Evolutionary conservation across 176 grass and related monocot genomes (phyloP).

Genomic region (Musa troglodytarum): DNA sequence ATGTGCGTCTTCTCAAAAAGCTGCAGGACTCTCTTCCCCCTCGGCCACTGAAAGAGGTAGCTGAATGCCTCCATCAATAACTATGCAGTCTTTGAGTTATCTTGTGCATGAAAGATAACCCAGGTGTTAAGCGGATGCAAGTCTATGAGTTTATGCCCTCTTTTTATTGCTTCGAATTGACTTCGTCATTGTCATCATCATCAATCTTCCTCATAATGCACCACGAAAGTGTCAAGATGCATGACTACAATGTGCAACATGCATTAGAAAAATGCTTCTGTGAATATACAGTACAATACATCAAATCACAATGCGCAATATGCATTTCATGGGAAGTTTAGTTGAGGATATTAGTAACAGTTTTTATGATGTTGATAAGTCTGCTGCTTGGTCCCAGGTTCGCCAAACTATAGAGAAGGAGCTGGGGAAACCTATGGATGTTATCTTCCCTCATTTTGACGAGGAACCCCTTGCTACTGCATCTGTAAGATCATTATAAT

Average conservation of each 20-base stretch:
- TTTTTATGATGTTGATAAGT: slow-evolving; percentile 6
- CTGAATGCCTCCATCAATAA: not conserved
- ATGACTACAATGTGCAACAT: not conserved
- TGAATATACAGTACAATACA: not conserved
- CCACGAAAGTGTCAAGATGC: not conserved
- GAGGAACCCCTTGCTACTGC: slow-evolving; percentile 88
- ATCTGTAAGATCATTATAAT: slow-evolving; percentile 47
- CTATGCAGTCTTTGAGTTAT: not conserved
- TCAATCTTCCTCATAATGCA: not conserved
- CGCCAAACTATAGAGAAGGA: slow-evolving; percentile 76
- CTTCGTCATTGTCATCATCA: not conserved
- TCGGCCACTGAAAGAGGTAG: slow-evolving; percentile 71
- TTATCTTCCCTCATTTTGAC: slow-evolving; percentile 76
- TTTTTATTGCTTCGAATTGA: not conserved
- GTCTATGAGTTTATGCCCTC: not conserved
- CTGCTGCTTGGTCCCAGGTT: slow-evolving; percentile 34
- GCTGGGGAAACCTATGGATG: slow-evolving; percentile 57
- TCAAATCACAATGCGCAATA: too few species aligned
- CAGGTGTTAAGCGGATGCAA: not conserved
- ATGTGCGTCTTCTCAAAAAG: slow-evolving; percentile 70
- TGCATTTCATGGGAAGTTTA: not conserved
- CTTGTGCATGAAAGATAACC: not conserved
- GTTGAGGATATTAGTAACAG: not conserved
- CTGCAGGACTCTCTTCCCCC: slow-evolving; percentile 91
- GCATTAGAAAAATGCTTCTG: not conserved